Conservation (phyloP, 371 early-diverging fungal species). For the Parasitella parasitica region DNA sequence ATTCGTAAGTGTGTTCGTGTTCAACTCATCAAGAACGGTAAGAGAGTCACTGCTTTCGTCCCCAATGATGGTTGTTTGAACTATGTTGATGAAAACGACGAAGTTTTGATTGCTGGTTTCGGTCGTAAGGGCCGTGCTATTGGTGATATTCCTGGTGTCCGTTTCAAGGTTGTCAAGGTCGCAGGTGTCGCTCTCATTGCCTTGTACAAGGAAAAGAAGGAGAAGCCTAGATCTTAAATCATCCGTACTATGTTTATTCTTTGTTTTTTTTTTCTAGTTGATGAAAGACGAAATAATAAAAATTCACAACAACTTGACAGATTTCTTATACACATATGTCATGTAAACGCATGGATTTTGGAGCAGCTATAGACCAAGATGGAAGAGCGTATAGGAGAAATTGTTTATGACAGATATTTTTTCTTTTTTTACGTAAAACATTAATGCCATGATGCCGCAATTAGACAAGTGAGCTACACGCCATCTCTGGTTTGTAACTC, state of each 20-base stretch:
- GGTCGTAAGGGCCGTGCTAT: conserved; percentile 87
- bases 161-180: conserved; percentile 99
- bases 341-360: too few species aligned
- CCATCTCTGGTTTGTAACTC: too few species aligned
- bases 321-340: too few species aligned
- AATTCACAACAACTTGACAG: neutral
- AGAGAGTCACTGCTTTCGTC: conserved; percentile 99
- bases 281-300: neutral
- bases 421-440: too few species aligned
- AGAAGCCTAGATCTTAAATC: conserved; percentile 97
- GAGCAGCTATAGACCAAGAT: too few species aligned
- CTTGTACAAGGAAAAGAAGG: conserved; percentile 99
- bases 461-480: too few species aligned
- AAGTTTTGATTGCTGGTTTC: conserved; percentile 96
- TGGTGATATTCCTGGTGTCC: conserved; percentile 99
- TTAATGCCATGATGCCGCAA: too few species aligned
- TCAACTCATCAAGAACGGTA: conserved; percentile 99
- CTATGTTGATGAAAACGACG: conserved; percentile 98
- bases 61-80: conserved; percentile 99
- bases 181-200: conserved; percentile 99
- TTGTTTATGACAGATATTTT: too few species aligned
- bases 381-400: too few species aligned
- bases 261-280: neutral
- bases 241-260: neutral
- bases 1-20: conserved; percentile 99